Conservation (phyloP, 345 rosid genomes). For the Eucalyptus grandis region DNA sequence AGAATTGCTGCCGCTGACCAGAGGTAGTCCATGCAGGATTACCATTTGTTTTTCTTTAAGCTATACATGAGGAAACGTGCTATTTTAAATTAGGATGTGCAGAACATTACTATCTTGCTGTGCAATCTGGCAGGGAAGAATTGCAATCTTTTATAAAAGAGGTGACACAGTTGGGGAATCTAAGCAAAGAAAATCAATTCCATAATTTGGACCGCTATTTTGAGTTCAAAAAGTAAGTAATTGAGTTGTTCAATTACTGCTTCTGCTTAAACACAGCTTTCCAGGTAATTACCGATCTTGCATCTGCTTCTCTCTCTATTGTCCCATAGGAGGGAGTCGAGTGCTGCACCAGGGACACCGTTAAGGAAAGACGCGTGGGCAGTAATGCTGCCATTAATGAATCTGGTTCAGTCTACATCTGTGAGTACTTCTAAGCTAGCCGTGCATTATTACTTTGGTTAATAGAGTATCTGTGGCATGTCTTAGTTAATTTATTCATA, state of each 20-base stretch:
- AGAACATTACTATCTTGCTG: neutral
- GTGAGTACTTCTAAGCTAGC: slow-evolving; percentile 29
- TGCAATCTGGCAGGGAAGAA: slow-evolving; percentile 52
- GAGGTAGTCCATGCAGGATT: slow-evolving; percentile 18
- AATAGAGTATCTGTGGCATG: neutral
- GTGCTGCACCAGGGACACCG: slow-evolving; percentile 33
- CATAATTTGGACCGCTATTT: slow-evolving; percentile 74
- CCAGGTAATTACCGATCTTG: neutral
- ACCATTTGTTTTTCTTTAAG: neutral
- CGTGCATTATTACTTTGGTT: neutral
- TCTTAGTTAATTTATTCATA: neutral
- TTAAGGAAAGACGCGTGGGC: slow-evolving; percentile 60
- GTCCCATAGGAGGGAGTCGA: slow-evolving; percentile 56
- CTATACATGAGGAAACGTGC: neutral
- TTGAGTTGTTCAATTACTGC: neutral
- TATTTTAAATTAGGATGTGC: neutral
- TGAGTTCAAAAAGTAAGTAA: slow-evolving; percentile 38
- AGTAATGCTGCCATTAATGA: slow-evolving; percentile 58
- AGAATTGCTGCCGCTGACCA: slow-evolving; percentile 79
- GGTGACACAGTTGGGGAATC: slow-evolving; percentile 93
- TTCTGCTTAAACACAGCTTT: neutral
- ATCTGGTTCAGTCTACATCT: slow-evolving; percentile 68
- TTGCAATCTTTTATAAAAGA: slow-evolving; percentile 72
- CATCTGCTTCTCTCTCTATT: neutral
- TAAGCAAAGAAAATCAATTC: slow-evolving; percentile 87